phyloP scores from a whole-genome alignment of 192 early-diverging fungal species.

The Linnemannia zychae region DNA sequence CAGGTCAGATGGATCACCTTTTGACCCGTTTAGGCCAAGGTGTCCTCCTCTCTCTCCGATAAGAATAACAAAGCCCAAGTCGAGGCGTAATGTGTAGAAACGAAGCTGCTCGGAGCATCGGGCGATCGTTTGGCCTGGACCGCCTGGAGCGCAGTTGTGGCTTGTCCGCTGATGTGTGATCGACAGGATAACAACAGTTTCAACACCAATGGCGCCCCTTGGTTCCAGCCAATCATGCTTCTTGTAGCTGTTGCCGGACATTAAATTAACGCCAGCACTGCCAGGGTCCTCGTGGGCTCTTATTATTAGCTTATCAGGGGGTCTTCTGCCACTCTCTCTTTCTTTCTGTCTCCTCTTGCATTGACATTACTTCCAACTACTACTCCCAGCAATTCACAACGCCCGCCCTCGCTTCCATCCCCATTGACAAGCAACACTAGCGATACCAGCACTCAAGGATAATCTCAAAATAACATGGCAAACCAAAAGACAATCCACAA shows the following conservation, averaged over 20 bases:
- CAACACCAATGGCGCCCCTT: not conserved
- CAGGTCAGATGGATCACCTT: not conserved
- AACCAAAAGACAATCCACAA: slow-evolving; percentile 9
- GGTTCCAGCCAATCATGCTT: not conserved
- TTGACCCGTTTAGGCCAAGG: not conserved
- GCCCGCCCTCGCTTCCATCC: not conserved
- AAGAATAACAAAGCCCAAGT: too few relatives aligned
- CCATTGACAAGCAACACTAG: not conserved
- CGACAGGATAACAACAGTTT: not conserved
- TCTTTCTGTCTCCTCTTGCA: not conserved
- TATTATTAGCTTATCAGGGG: not conserved
- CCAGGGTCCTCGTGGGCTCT: slow-evolving; percentile 16
- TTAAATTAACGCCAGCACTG: not conserved
- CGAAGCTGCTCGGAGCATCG: not conserved
- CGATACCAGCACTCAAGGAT: not conserved
- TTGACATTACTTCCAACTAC: not conserved
- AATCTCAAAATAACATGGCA: not conserved
- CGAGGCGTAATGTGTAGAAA: too few relatives aligned
- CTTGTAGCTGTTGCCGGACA: not conserved
- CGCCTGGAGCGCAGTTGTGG: not conserved
- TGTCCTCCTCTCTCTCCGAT: not conserved
- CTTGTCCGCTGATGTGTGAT: not conserved
- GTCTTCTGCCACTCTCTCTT: not conserved
- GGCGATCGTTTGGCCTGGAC: not conserved
- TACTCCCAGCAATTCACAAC: not conserved